Conservation (phyloP, 192 early-diverging fungal species). For the Neocallimastix lanati region DNA sequence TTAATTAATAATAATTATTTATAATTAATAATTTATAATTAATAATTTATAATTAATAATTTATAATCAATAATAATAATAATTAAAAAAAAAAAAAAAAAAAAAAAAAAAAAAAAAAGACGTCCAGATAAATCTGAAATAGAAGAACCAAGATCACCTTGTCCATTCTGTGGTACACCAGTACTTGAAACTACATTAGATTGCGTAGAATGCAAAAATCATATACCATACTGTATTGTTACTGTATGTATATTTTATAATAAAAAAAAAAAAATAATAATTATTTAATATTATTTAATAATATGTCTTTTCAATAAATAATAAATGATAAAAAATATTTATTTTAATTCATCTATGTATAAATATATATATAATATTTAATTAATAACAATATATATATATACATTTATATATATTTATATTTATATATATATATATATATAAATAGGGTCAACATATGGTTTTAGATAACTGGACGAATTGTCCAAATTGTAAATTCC, state of each 20-base stretch:
- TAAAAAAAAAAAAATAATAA: not conserved
- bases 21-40: no score
- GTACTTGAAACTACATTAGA: constrained; percentile 25
- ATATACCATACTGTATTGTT: constrained; percentile 39
- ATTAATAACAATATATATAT: not conserved
- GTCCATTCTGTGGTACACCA: constrained; percentile 22
- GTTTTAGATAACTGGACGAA: constrained; percentile 18
- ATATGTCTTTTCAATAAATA: no score
- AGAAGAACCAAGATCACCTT: constrained; percentile 21
- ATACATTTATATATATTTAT: not conserved
- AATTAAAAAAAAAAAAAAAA: not conserved
- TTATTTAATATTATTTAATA: no score
- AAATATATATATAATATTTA: no score
- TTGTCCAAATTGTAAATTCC: constrained; percentile 27
- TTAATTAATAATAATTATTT: not conserved
- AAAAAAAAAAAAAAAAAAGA: constrained; percentile 2
- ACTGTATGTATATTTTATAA: constrained; percentile 13
- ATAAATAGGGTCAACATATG: constrained; percentile 29
- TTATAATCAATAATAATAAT: not conserved
- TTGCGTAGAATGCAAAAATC: constrained; percentile 35
- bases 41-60: no score
- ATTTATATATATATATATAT: not conserved
- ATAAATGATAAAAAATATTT: no score
- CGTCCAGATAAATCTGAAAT: constrained; percentile 28
- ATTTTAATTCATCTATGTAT: no score